These are phyloP conservation scores for Ottelia alismoides DNA, from an alignment of 106 monocot genomes.

Conservation along the genomic window DNA sequence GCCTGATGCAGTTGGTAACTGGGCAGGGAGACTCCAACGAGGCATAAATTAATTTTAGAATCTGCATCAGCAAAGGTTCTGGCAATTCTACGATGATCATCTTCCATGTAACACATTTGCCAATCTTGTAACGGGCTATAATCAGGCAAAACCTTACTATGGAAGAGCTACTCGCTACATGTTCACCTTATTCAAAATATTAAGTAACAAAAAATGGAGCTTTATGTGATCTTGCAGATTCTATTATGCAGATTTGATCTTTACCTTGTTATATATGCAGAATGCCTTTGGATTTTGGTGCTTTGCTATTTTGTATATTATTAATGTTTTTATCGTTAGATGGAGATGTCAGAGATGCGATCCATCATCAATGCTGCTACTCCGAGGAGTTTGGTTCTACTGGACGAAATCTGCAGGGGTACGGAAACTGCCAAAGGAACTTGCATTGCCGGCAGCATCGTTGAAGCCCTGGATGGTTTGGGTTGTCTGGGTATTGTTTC, in stretches of 20 bases:
- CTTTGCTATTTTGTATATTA: too few species aligned
- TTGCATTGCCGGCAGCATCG: slow-evolving; percentile 92
- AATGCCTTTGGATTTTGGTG: too few species aligned
- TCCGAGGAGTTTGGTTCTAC: slow-evolving; percentile 61
- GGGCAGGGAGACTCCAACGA: too few species aligned
- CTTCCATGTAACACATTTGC: too few species aligned
- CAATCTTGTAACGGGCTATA: too few species aligned
- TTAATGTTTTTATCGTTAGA: slow-evolving; percentile 32
- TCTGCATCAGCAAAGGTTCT: too few species aligned
- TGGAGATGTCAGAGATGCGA: slow-evolving; percentile 96
- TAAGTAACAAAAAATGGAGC: too few species aligned
- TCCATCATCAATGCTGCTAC: slow-evolving; percentile 44
- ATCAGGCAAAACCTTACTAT: too few species aligned
- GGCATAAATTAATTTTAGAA: too few species aligned
- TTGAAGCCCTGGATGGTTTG: slow-evolving; percentile 69
- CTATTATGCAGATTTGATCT: not conserved
- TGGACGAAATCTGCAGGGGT: slow-evolving; percentile 96
- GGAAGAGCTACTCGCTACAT: too few species aligned
- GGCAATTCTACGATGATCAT: too few species aligned
- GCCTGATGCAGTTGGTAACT: too few species aligned
- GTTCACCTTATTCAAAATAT: not conserved
- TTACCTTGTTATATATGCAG: not conserved
- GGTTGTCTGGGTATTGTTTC: slow-evolving; percentile 91
- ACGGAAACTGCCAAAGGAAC: slow-evolving; percentile 98
- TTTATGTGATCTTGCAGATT: not conserved